Conservation (phyloP, 2,329 filamentous ascomycete genomes). For the Whalleya microplaca region DNA sequence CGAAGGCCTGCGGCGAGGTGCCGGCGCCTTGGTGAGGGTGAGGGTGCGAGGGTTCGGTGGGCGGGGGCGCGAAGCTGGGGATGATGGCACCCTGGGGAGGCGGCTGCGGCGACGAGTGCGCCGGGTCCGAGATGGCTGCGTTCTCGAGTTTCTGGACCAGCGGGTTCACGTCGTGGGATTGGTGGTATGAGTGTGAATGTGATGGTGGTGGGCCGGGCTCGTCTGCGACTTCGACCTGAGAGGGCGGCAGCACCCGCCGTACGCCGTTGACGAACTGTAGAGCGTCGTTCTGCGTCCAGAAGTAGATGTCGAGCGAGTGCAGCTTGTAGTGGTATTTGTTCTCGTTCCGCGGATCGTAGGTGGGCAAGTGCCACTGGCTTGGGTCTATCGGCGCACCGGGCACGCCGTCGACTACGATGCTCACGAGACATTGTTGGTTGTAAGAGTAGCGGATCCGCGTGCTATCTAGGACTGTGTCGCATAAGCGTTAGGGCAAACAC, state of each 20-base stretch:
- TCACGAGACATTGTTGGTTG: constrained; percentile 73
- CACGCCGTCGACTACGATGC: constrained; percentile 62
- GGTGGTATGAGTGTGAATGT: constrained; percentile 21
- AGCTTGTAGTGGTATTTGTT: constrained; percentile 80
- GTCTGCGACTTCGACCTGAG: constrained; percentile 66
- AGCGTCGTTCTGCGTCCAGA: constrained; percentile 76
- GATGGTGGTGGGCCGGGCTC: constrained; percentile 59
- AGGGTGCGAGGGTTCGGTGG: constrained; percentile 37
- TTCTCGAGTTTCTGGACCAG: constrained; percentile 76
- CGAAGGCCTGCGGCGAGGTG: constrained; percentile 51
- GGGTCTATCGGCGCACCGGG: constrained; percentile 43
- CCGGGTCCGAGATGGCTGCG: constrained; percentile 66
- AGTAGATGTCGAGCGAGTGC: constrained; percentile 76
- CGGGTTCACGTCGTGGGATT: constrained; percentile 58
- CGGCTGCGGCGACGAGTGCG: constrained; percentile 42
- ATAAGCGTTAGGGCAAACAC: constrained; percentile 9
- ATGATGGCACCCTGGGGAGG: constrained; percentile 30
- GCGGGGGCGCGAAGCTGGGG: constrained; percentile 47
- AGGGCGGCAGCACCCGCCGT: constrained; percentile 63
- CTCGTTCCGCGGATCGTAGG: constrained; percentile 72
- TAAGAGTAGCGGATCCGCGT: constrained; percentile 71
- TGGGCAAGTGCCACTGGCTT: constrained; percentile 75
- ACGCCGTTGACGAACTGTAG: constrained; percentile 71
- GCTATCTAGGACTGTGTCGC: constrained; percentile 63
- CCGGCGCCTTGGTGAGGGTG: constrained; percentile 31